These are phyloP conservation scores for Olyra latifolia DNA, from an alignment of 176 grass and related monocot genomes.

Conservation along the genomic window DNA sequence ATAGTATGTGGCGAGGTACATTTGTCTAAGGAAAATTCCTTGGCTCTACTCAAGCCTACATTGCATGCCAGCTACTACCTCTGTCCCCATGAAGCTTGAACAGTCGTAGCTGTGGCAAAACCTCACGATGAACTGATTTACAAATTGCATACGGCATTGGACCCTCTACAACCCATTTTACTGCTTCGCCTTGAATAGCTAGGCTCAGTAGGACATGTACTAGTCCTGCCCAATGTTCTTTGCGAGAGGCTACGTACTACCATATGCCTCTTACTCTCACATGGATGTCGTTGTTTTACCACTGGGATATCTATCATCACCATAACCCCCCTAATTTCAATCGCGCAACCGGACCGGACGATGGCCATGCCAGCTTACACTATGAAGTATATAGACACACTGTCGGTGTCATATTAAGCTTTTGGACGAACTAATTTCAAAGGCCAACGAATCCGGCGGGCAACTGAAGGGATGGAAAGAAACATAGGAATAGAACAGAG, in stretches of 20 bases:
- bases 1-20: constrained; percentile 36
- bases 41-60: constrained; percentile 12
- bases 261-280: background rate
- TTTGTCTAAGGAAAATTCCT: constrained; percentile 32
- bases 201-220: background rate
- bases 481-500: background rate
- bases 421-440: background rate
- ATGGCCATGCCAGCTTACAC: background rate
- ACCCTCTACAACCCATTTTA: background rate
- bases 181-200: background rate
- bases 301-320: background rate
- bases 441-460: background rate
- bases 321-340: background rate
- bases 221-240: background rate
- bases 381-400: background rate
- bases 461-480: background rate
- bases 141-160: background rate
- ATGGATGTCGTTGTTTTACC: background rate
- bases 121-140: background rate
- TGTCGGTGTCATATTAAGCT: background rate
- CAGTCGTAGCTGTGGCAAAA: background rate
- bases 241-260: background rate
- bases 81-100: background rate
- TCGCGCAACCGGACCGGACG: background rate
- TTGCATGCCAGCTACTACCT: background rate